Percentiles rank a stretch among this genome's conserved stretches.
phyloP scores from a whole-genome alignment of 2,329 filamentous ascomycete species.

The Verticillium klebahnii region DNA sequence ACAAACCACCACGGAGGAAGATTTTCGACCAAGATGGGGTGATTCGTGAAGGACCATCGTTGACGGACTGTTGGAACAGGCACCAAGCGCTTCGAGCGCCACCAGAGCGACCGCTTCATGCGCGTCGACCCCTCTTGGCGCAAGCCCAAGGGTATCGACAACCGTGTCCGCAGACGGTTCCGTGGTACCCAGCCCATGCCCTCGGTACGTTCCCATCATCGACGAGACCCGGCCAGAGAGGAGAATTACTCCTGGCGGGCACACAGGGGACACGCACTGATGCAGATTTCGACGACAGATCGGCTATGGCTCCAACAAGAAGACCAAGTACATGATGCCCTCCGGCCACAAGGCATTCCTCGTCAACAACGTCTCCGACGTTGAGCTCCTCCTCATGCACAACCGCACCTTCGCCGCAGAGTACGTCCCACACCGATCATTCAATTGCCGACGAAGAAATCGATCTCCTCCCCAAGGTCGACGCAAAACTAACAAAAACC shows the following conservation, averaged over 20 bases:
- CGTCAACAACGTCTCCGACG: conserved; percentile 92
- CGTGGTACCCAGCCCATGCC: conserved; percentile 95
- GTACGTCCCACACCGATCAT: conserved; percentile 52
- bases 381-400: conserved; percentile 99
- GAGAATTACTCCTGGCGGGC: conserved; percentile 4
- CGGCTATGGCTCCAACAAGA: conserved; percentile 98
- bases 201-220: conserved; percentile 67
- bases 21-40: conserved; percentile 2
- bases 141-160: conserved; percentile 99
- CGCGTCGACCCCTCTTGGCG: conserved; percentile 88
- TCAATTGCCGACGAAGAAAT: neutral
- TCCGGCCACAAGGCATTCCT: conserved; percentile 99
- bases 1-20: conserved; percentile 8
- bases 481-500: conserved; percentile 5
- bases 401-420: conserved; percentile 98
- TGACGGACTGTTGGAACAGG: conserved; percentile 51
- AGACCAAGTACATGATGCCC: conserved; percentile 98
- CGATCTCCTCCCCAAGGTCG: neutral
- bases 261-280: neutral
- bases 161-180: conserved; percentile 94
- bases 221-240: neutral
- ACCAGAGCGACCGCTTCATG: conserved; percentile 97
- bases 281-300: conserved; percentile 55
- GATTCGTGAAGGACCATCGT: conserved; percentile 18
- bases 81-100: conserved; percentile 92